Conservation (phyloP, 1,139 yeast genomes). For the Taiozyma sp. region DNA sequence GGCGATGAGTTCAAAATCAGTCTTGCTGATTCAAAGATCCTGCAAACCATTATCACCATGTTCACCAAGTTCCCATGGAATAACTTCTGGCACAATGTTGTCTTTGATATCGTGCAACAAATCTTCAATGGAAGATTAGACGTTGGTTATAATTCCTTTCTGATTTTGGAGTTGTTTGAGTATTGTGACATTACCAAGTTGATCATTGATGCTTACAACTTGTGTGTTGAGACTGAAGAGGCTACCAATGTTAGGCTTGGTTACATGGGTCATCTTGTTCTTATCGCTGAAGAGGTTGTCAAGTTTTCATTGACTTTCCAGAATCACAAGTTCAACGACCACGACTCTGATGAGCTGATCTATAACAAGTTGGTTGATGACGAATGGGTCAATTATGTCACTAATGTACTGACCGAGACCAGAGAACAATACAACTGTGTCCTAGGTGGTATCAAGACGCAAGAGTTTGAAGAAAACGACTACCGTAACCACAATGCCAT, state of each 20-base stretch:
- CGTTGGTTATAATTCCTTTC: slow-evolving; percentile 77
- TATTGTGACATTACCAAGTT: slow-evolving; percentile 77
- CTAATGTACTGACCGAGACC: slow-evolving; percentile 78
- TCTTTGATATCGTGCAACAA: slow-evolving; percentile 96
- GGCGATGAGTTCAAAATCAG: slow-evolving; percentile 90
- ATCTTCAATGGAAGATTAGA: slow-evolving; percentile 93
- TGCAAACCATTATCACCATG: slow-evolving; percentile 77
- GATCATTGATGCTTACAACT: slow-evolving; percentile 78
- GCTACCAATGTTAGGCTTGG: slow-evolving; percentile 68
- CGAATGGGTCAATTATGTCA: slow-evolving; percentile 82
- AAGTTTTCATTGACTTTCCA: slow-evolving; percentile 55
- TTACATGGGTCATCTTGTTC: slow-evolving; percentile 94
- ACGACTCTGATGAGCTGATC: slow-evolving; percentile 24
- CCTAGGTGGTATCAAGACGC: slow-evolving; percentile 57
- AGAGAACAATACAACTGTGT: slow-evolving; percentile 93
- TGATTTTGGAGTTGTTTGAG: slow-evolving; percentile 81
- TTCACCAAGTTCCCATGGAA: slow-evolving; percentile 97
- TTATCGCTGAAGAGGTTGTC: slow-evolving; percentile 95
- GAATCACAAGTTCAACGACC: slow-evolving; percentile 22
- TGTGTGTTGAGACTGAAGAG: slow-evolving; percentile 66
- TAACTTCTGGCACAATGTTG: slow-evolving; percentile 94
- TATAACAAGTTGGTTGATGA: slow-evolving; percentile 36
- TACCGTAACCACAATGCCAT: slow-evolving; percentile 23
- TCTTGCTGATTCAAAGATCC: slow-evolving; percentile 74
- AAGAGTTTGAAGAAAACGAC: slow-evolving; percentile 19